These are phyloP conservation scores for Phytophthora pistaciae DNA, from an alignment of 352 stramenopile species.

Conservation along the genomic window DNA sequence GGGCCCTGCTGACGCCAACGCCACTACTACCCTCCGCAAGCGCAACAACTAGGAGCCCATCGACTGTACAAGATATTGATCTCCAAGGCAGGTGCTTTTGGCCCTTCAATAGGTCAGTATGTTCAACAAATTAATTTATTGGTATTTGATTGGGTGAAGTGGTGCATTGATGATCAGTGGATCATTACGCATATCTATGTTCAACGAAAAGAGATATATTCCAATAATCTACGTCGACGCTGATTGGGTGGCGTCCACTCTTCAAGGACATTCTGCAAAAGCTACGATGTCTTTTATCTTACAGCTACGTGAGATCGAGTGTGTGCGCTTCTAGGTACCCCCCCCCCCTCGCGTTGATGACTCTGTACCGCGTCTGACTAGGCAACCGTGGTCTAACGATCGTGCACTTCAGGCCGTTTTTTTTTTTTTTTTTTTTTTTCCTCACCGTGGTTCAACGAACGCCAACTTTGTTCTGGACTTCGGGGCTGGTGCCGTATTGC, in stretches of 20 bases:
- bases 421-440: too few species aligned
- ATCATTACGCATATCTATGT: too few species aligned
- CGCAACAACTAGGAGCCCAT: not conserved
- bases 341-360: constrained; percentile 6
- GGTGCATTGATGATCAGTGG: too few species aligned
- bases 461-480: not conserved
- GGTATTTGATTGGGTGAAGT: too few species aligned
- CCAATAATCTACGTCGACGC: too few species aligned
- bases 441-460: not conserved
- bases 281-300: not conserved
- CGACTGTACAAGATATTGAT: not conserved
- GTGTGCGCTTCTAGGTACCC: not conserved
- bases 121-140: too few species aligned
- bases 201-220: too few species aligned
- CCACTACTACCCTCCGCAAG: not conserved
- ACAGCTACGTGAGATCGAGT: not conserved
- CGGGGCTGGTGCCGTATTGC: not conserved
- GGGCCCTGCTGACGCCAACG: too few species aligned
- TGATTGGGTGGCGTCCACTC: too few species aligned
- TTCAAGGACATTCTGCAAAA: too few species aligned
- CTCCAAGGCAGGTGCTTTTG: not conserved
- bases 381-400: not conserved
- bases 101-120: too few species aligned
- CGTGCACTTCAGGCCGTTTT: not conserved
- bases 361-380: not conserved